Conservation (phyloP, 2,329 filamentous ascomycete species). For the Emmonsia crescens region DNA sequence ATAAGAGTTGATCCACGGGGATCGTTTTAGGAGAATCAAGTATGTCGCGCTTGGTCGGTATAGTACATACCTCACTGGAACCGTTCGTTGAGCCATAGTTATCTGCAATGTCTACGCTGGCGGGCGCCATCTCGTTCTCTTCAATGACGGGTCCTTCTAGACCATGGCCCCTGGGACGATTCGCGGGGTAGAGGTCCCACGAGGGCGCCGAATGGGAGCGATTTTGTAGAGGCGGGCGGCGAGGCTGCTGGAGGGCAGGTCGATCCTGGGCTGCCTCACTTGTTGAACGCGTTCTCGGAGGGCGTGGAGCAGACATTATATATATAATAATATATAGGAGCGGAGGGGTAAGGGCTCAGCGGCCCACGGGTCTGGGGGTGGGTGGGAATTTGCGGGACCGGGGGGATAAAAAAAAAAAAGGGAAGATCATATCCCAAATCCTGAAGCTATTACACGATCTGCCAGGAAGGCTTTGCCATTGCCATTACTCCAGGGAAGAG, state of each 20-base stretch:
- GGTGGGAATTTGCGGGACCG: not conserved
- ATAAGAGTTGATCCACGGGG: not conserved
- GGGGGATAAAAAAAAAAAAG: not conserved
- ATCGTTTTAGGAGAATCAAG: not conserved
- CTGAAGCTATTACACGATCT: not conserved
- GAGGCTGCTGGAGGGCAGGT: constrained; percentile 14
- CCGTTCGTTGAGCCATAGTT: not conserved
- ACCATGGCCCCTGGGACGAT: constrained; percentile 16
- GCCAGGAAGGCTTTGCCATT: not conserved
- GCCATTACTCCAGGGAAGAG: not conserved
- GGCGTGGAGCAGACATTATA: constrained; percentile 16
- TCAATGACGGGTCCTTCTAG: constrained; percentile 17
- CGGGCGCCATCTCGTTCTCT: constrained; percentile 19
- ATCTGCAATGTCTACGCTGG: constrained; percentile 7
- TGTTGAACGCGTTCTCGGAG: constrained; percentile 22
- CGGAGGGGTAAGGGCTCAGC: not conserved
- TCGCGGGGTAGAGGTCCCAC: constrained; percentile 21
- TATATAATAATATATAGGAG: not conserved
- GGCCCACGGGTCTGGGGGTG: not conserved
- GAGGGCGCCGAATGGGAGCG: constrained; percentile 28
- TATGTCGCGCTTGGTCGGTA: not conserved
- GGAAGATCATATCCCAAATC: not conserved
- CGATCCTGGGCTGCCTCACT: constrained; percentile 22
- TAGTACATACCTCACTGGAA: constrained; percentile 21
- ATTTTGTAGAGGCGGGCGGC: constrained; percentile 23